Evolutionary conservation across 305 asterid species (phyloP).

Genomic region (Fraxinus xanthoxyloides): DNA sequence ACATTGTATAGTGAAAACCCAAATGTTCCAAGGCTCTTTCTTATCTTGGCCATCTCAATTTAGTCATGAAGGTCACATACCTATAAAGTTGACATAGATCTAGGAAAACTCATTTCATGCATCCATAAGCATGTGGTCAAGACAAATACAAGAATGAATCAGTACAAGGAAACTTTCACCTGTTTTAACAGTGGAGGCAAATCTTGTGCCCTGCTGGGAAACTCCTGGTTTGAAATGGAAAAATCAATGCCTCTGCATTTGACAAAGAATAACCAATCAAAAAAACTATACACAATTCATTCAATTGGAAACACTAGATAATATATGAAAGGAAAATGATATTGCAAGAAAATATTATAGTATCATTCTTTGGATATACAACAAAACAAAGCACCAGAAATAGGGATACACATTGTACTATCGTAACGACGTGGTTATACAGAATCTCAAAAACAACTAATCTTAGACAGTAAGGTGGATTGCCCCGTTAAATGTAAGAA

Average conservation of each 20-base stretch:
- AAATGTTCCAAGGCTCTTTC: background rate
- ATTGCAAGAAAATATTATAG: background rate
- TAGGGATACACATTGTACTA: background rate
- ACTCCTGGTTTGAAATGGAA: slow-evolving; percentile 60
- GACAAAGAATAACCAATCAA: background rate
- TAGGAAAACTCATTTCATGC: background rate
- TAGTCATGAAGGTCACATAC: slow-evolving; percentile 2
- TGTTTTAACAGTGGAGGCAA: slow-evolving; percentile 64
- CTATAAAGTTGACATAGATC: slow-evolving; percentile 10
- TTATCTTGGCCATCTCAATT: slow-evolving; percentile 11
- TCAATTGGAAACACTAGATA: slow-evolving; percentile 5
- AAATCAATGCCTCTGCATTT: slow-evolving; percentile 78
- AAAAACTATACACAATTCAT: slow-evolving; percentile 11
- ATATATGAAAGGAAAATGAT: background rate
- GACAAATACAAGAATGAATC: slow-evolving; percentile 3
- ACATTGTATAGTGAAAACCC: slow-evolving; percentile 5
- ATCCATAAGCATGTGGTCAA: background rate
- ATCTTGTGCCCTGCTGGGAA: slow-evolving; percentile 51
- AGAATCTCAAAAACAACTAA: slow-evolving; percentile 14
- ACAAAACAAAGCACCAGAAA: background rate
- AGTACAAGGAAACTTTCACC: slow-evolving; percentile 40
- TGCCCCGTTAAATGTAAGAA: background rate
- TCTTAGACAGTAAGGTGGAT: slow-evolving; percentile 1
- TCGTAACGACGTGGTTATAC: slow-evolving; percentile 2
- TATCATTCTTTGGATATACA: slow-evolving; percentile 11